Evolutionary conservation across 768 basidiomycete species (phyloP).

Genomic region (Royoungia palumana): DNA sequence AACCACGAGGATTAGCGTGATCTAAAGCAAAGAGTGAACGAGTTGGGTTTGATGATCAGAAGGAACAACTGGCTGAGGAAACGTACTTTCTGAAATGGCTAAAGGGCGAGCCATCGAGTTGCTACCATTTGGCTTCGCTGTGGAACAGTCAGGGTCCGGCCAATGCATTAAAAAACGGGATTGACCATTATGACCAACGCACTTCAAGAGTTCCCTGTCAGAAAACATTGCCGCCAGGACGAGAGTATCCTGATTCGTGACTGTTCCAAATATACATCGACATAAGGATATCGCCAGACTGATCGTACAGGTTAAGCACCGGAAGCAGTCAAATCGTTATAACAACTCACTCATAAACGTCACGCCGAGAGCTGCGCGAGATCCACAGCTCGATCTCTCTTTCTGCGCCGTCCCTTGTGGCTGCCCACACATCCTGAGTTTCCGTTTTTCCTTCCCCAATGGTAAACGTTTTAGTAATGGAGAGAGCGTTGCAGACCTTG

Average conservation of each 20-base stretch:
- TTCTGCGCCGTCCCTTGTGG: conserved; percentile 48
- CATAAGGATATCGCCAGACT: conserved; percentile 83
- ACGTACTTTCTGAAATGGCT: conserved; percentile 49
- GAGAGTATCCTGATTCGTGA: conserved; percentile 82
- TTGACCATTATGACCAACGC: conserved; percentile 80
- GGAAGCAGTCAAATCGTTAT: neutral
- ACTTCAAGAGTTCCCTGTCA: conserved; percentile 69
- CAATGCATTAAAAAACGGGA: neutral
- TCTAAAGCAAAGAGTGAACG: conserved; percentile 37
- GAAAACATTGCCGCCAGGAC: conserved; percentile 89
- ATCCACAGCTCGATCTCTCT: conserved; percentile 68
- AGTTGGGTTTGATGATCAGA: neutral
- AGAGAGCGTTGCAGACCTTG: conserved; percentile 57
- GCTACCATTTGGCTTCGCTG: neutral
- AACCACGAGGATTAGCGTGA: no score
- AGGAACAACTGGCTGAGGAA: neutral
- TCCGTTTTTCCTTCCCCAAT: conserved; percentile 45
- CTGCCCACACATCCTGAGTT: conserved; percentile 66
- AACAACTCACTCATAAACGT: conserved; percentile 81
- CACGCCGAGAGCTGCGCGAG: conserved; percentile 63
- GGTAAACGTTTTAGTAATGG: conserved; percentile 53
- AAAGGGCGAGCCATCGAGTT: conserved; percentile 12
- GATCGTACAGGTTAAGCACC: neutral
- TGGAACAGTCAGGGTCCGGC: conserved; percentile 2
- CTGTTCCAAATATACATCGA: conserved; percentile 66